Conservation (phyloP, 2,329 filamentous ascomycete genomes). For the Aspergillus tamarii region DNA sequence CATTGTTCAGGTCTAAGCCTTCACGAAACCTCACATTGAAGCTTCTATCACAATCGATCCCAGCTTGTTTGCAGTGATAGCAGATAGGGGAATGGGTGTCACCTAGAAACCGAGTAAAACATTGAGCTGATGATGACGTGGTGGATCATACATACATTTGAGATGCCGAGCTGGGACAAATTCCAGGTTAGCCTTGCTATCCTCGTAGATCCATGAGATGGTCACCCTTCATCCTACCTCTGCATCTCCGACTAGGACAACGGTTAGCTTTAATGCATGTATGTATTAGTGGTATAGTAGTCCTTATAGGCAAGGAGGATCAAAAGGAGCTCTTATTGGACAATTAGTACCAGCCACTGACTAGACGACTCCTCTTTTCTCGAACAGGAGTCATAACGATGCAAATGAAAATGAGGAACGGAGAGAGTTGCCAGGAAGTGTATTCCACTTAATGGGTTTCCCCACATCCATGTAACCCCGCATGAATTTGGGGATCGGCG, state of each 20-base stretch:
- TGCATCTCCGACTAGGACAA: constrained; percentile 26
- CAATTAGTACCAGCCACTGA: constrained; percentile 26
- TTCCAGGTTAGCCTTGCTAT: not conserved
- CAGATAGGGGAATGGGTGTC: constrained; percentile 22
- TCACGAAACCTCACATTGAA: constrained; percentile 27
- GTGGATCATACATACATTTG: constrained; percentile 20
- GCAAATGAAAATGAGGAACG: constrained; percentile 6
- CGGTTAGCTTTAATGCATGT: constrained; percentile 1
- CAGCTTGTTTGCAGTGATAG: constrained; percentile 21
- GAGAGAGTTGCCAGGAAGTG: constrained; percentile 24
- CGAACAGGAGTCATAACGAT: constrained; percentile 16
- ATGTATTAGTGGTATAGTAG: not conserved
- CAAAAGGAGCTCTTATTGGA: constrained; percentile 7
- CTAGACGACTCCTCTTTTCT: constrained; percentile 23
- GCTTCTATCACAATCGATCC: constrained; percentile 22
- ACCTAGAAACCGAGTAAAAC: constrained; percentile 17
- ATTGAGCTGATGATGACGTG: not conserved
- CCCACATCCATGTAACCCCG: constrained; percentile 4
- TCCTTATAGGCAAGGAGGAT: not conserved
- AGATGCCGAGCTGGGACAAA: constrained; percentile 24
- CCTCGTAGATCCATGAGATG: not conserved
- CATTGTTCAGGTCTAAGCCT: constrained; percentile 19
- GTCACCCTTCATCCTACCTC: constrained; percentile 19
- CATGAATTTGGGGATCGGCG: not conserved
- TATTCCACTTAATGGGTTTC: not conserved